phyloP scores from a whole-genome alignment of 176 grass and related monocot species.

The Triticum timopheevii region DNA sequence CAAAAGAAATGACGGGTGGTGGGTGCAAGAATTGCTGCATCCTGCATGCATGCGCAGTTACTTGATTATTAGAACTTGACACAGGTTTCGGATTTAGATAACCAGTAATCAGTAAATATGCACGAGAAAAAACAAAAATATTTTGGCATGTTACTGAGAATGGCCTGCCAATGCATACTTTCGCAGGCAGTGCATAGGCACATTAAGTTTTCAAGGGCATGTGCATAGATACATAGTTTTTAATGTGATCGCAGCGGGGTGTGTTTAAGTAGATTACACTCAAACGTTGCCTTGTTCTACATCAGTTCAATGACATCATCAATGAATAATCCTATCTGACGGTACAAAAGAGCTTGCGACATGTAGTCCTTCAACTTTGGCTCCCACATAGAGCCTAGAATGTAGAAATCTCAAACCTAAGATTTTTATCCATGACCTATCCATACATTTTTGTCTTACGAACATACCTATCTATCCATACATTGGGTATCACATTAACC shows the following conservation, averaged over 20 bases:
- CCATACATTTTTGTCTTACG: no score
- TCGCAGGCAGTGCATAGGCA: neutral
- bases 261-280: neutral
- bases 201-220: neutral
- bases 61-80: neutral
- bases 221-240: neutral
- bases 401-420: neutral
- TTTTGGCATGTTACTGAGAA: neutral
- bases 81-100: neutral
- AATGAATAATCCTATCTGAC: neutral
- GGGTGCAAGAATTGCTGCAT: neutral
- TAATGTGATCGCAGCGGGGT: neutral
- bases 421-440: neutral
- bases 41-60: neutral
- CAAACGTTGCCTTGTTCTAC: neutral
- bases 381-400: neutral
- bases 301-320: neutral
- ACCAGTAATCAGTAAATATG: neutral
- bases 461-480: neutral
- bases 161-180: neutral
- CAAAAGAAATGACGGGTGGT: neutral
- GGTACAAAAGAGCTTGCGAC: neutral
- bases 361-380: neutral
- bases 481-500: neutral
- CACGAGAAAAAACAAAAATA: neutral